Conservation (phyloP, 768 basidiomycete species). For the Pleurotus giganteus region DNA sequence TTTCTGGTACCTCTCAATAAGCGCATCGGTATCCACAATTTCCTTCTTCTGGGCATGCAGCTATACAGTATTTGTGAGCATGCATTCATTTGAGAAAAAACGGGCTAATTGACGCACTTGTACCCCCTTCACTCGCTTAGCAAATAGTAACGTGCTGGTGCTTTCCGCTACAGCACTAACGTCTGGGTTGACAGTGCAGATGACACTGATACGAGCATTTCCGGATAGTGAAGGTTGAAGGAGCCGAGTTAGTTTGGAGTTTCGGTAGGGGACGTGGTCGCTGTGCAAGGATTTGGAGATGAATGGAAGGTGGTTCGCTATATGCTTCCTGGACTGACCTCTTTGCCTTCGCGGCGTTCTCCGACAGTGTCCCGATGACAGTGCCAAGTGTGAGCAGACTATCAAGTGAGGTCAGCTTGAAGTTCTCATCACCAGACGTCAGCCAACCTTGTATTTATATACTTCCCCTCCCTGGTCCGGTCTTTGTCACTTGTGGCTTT, state of each 20-base stretch:
- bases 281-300: slow-evolving; percentile 27
- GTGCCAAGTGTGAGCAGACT: slow-evolving; percentile 90
- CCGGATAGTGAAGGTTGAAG: slow-evolving; percentile 94
- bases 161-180: slow-evolving; percentile 76
- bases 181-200: slow-evolving; percentile 94
- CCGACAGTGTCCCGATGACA: slow-evolving; percentile 89
- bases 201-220: slow-evolving; percentile 93
- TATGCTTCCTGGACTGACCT: slow-evolving; percentile 34
- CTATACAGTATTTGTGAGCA: slow-evolving; percentile 25
- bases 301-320: not conserved
- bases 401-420: slow-evolving; percentile 8
- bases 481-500: slow-evolving; percentile 96
- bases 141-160: slow-evolving; percentile 87
- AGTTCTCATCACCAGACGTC: not conserved
- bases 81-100: not conserved
- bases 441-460: slow-evolving; percentile 84
- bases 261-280: slow-evolving; percentile 93
- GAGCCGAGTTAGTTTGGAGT: slow-evolving; percentile 92
- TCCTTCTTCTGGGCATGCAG: slow-evolving; percentile 92
- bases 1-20: slow-evolving; percentile 91
- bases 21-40: slow-evolving; percentile 87
- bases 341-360: slow-evolving; percentile 79
- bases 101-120: slow-evolving; percentile 44
- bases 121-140: slow-evolving; percentile 88
- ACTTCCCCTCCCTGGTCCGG: slow-evolving; percentile 92